Evolutionary conservation across 495 filamentous ascomycete species (phyloP).

Genomic region (Pseudomonodictys pantanalensis): DNA sequence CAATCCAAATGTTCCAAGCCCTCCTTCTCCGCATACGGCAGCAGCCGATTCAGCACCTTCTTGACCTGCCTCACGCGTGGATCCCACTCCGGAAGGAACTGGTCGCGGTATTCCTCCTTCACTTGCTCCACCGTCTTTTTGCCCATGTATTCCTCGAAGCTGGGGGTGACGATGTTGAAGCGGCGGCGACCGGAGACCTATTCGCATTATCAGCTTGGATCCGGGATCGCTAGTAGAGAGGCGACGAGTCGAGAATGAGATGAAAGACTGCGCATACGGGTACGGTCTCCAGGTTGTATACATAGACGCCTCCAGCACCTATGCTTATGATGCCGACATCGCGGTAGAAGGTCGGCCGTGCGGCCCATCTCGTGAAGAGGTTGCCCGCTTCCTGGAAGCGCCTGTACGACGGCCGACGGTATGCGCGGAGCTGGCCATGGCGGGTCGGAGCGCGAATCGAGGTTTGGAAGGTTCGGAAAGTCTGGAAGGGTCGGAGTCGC

Average conservation of each 20-base stretch:
- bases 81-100: slow-evolving; percentile 54
- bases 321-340: slow-evolving; percentile 41
- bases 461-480: neutral
- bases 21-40: slow-evolving; percentile 54
- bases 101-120: slow-evolving; percentile 40
- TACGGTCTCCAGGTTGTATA: slow-evolving; percentile 72
- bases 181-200: slow-evolving; percentile 67
- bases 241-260: neutral
- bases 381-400: slow-evolving; percentile 27
- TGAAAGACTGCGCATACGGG: slow-evolving; percentile 48
- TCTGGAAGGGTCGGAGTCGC: too few species aligned
- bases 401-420: slow-evolving; percentile 22
- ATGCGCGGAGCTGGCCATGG: slow-evolving; percentile 1
- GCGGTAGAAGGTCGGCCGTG: slow-evolving; percentile 40
- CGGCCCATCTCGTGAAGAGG: slow-evolving; percentile 36
- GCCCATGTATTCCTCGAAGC: slow-evolving; percentile 51
- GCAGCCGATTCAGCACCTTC: slow-evolving; percentile 66
- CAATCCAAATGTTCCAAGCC: slow-evolving; percentile 64
- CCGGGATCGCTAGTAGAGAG: neutral
- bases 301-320: slow-evolving; percentile 55
- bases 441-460: neutral
- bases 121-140: slow-evolving; percentile 38
- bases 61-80: slow-evolving; percentile 56
- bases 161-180: slow-evolving; percentile 70
- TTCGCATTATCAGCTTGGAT: neutral